A percentile compares a stretch with the other conserved stretches of the same genome.
phyloP scores from a whole-genome alignment of 805 yeast genomes.

The Saccharomycopsis sp. region DNA sequence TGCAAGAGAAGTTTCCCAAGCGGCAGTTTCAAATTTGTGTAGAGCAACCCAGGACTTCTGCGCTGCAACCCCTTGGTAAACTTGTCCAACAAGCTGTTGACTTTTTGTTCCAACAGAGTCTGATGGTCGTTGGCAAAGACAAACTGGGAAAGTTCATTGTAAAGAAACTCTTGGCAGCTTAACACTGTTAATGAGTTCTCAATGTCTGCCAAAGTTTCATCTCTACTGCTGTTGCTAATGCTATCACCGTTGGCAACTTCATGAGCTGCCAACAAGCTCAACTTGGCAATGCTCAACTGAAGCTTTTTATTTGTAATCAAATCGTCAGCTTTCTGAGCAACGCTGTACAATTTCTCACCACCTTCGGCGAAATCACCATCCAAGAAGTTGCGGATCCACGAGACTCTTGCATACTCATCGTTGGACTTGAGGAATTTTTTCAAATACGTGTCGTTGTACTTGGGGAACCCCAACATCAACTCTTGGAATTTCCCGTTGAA shows the following conservation, averaged over 20 bases:
- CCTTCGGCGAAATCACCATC: constrained; percentile 45
- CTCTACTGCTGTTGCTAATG: constrained; percentile 19
- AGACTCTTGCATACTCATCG: constrained; percentile 37
- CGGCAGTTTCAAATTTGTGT: constrained; percentile 20
- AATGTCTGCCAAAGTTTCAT: constrained; percentile 33
- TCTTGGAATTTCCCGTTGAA: constrained; percentile 41
- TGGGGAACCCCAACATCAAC: constrained; percentile 48
- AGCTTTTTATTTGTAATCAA: constrained; percentile 40
- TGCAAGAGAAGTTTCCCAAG: constrained; percentile 29
- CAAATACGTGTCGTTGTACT: constrained; percentile 37
- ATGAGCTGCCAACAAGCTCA: constrained; percentile 43
- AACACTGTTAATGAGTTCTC: constrained; percentile 41
- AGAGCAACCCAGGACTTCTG: constrained; percentile 17
- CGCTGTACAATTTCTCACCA: constrained; percentile 35
- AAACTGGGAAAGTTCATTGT: constrained; percentile 22
- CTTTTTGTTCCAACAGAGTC: constrained; percentile 3
- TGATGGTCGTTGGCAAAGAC: not conserved
- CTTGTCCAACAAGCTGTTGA: constrained; percentile 23
- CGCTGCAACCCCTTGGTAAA: constrained; percentile 25
- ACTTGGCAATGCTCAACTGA: constrained; percentile 63
- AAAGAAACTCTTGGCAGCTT: constrained; percentile 39
- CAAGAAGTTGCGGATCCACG: constrained; percentile 65
- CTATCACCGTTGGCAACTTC: constrained; percentile 19
- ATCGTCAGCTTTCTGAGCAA: constrained; percentile 35
- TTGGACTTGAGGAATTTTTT: constrained; percentile 40